A percentile compares a stretch with the other conserved stretches of the same genome.
Conservation (phyloP, 306 rosid species). For the Cucurbita moschata region DNA sequence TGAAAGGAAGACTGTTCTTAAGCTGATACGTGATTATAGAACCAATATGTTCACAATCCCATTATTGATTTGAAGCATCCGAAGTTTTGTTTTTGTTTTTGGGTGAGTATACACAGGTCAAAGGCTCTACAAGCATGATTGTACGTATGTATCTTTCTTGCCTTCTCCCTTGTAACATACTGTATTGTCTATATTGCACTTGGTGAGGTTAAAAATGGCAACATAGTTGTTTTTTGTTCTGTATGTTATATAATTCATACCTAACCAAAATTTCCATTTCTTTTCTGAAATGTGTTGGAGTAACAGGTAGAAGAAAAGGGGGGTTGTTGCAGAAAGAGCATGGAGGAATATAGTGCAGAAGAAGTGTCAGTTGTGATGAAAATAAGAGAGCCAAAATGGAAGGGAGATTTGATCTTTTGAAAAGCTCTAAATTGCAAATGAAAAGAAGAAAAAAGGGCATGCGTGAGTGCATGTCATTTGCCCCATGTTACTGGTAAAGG, state of each 20-base stretch:
- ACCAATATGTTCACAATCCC: background rate
- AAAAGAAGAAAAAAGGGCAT: constrained; percentile 5
- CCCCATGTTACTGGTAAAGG: constrained; percentile 31
- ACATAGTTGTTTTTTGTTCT: background rate
- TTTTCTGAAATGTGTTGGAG: background rate
- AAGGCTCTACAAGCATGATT: background rate
- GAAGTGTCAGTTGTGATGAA: background rate
- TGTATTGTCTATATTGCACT: background rate
- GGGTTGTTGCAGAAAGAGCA: background rate
- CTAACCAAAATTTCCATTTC: background rate
- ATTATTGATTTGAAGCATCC: background rate
- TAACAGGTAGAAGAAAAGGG: background rate
- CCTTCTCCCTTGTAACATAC: background rate
- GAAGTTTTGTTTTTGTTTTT: background rate
- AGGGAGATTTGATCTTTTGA: background rate
- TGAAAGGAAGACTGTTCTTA: background rate
- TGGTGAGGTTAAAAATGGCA: background rate
- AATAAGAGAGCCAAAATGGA: background rate
- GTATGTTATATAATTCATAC: background rate
- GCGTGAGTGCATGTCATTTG: constrained; percentile 14
- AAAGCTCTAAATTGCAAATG: background rate
- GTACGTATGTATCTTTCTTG: background rate
- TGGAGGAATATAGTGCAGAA: background rate
- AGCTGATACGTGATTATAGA: background rate
- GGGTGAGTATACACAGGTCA: background rate